Evolutionary conservation across 2,329 filamentous ascomycete genomes (phyloP).

Genomic region (Chrysoporthe deuterocubensis): DNA sequence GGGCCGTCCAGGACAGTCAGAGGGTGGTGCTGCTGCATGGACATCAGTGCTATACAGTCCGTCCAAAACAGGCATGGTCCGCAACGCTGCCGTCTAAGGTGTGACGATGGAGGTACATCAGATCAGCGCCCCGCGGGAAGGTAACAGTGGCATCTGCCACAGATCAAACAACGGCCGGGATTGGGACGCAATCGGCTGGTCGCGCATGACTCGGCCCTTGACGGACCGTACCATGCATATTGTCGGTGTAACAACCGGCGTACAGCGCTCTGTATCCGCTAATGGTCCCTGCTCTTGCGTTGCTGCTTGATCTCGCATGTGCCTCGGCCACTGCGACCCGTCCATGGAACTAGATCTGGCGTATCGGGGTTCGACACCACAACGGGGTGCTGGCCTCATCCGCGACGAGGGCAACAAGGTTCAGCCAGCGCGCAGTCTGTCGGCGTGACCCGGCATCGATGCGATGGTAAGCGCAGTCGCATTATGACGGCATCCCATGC

Average conservation of each 20-base stretch:
- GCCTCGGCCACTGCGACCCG: neutral
- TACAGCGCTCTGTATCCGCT: slow-evolving; percentile 8
- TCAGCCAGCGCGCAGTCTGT: neutral
- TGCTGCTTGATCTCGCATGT: slow-evolving; percentile 13
- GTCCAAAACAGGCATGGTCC: neutral
- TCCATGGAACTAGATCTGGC: neutral
- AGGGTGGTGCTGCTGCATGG: neutral
- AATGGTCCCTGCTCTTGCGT: slow-evolving; percentile 9
- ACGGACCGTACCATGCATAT: slow-evolving; percentile 35
- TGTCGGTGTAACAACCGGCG: slow-evolving; percentile 31
- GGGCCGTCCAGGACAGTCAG: neutral
- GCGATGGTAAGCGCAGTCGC: neutral
- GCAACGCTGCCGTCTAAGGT: neutral
- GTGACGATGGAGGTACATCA: neutral
- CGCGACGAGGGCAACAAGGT: neutral
- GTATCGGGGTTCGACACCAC: neutral
- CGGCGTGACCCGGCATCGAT: neutral
- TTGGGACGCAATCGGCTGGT: slow-evolving; percentile 17
- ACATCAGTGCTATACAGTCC: neutral
- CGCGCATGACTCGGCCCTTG: slow-evolving; percentile 20
- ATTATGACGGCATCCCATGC: neutral
- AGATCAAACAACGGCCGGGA: slow-evolving; percentile 15
- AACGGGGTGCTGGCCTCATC: neutral
- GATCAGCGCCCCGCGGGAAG: neutral
- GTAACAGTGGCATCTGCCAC: neutral